A percentile compares a stretch with the other conserved stretches of the same genome.
phyloP scores from a whole-genome alignment of 225 moss, liverwort and hornwort genomes.

The Asterella californica region DNA sequence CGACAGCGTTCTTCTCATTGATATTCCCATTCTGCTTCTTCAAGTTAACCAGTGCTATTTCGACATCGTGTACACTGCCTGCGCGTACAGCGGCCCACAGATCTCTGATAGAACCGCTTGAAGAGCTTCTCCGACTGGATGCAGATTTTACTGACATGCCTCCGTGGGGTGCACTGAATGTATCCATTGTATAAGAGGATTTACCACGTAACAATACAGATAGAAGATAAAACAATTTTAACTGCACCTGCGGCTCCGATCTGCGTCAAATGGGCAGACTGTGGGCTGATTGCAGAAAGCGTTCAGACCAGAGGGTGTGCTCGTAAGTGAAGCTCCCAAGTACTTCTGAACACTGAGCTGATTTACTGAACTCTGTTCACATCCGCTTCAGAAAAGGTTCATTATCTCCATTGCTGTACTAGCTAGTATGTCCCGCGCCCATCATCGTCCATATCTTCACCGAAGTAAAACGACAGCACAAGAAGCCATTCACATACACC shows the following conservation, averaged over 20 bases:
- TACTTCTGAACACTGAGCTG: neutral
- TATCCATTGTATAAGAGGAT: slow-evolving; percentile 28
- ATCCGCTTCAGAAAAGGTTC: slow-evolving; percentile 5
- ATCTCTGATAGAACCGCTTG: slow-evolving; percentile 39
- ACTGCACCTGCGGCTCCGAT: neutral
- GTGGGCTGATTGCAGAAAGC: neutral
- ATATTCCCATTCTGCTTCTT: slow-evolving; percentile 75
- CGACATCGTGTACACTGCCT: slow-evolving; percentile 77
- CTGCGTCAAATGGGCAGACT: neutral
- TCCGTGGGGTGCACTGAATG: neutral
- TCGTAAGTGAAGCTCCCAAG: neutral
- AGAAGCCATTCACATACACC: slow-evolving; percentile 50
- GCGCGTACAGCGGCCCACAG: slow-evolving; percentile 73
- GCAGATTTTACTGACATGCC: slow-evolving; percentile 19
- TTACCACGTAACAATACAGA: neutral
- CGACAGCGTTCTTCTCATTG: slow-evolving; percentile 69
- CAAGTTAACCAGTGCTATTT: slow-evolving; percentile 48
- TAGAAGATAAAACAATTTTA: neutral
- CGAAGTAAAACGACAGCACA: slow-evolving; percentile 43
- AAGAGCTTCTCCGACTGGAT: slow-evolving; percentile 17
- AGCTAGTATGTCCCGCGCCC: slow-evolving; percentile 16
- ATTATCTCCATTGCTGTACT: neutral
- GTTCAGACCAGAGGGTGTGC: neutral
- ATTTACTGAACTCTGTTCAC: neutral
- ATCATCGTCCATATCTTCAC: slow-evolving; percentile 44